A percentile compares a stretch with the other conserved stretches of the same genome.
These are phyloP conservation scores for Phlebiopsis gigantea DNA, from an alignment of 768 basidiomycete genomes.

Conservation along the genomic window DNA sequence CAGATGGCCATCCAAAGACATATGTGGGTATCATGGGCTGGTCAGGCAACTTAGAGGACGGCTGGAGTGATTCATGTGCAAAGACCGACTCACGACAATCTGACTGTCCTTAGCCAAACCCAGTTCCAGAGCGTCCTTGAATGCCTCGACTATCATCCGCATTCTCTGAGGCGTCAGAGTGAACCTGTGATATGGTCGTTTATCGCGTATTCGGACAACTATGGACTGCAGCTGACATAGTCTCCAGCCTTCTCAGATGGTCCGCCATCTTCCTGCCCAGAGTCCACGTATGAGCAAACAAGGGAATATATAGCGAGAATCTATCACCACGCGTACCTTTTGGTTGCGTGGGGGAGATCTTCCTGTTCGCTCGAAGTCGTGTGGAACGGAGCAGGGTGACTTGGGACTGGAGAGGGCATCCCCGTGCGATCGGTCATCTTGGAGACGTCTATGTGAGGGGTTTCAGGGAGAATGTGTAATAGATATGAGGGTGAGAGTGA, in stretches of 20 bases:
- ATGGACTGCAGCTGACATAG: conserved; percentile 31
- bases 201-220: background rate
- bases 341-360: conserved; percentile 89
- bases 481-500: background rate
- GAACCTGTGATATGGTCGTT: conserved; percentile 45
- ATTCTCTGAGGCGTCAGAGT: conserved; percentile 86
- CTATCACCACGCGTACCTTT: conserved; percentile 48
- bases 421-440: conserved; percentile 13
- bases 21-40: conserved; percentile 96
- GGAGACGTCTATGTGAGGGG: background rate
- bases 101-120: conserved; percentile 81
- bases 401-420: background rate
- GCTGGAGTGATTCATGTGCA: conserved; percentile 6
- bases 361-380: conserved; percentile 86
- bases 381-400: conserved; percentile 62
- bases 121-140: conserved; percentile 85
- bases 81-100: conserved; percentile 71
- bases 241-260: conserved; percentile 88
- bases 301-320: background rate
- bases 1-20: conserved; percentile 94
- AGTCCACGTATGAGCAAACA: conserved; percentile 14
- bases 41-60: conserved; percentile 2
- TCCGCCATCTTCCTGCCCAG: conserved; percentile 81
- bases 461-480: background rate
- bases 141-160: conserved; percentile 96